Percentiles rank a stretch among this genome's conserved stretches.
Conservation (phyloP, 352 stramenopile genomes). For the Albugo candida region DNA sequence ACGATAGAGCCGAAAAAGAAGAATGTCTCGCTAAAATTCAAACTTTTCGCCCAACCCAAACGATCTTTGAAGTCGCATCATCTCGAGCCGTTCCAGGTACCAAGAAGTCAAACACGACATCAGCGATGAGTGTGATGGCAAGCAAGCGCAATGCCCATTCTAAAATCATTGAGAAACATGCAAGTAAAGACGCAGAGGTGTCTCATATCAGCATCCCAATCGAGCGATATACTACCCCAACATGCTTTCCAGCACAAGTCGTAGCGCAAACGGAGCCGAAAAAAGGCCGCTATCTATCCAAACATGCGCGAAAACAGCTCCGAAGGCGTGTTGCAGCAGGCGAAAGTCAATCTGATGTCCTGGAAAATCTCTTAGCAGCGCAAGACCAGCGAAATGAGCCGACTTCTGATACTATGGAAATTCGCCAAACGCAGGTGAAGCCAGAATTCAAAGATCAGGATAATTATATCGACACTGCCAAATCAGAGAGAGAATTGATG, state of each 20-base stretch:
- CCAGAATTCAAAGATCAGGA: constrained; percentile 53
- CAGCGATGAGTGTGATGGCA: constrained; percentile 68
- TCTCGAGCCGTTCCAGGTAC: constrained; percentile 34
- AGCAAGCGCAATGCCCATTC: constrained; percentile 71
- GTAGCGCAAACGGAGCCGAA: constrained; percentile 10
- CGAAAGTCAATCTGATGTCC: constrained; percentile 52
- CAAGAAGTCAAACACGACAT: constrained; percentile 54
- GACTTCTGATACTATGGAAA: not conserved
- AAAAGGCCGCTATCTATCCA: constrained; percentile 66
- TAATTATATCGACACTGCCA: constrained; percentile 74
- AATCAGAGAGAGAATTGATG: constrained; percentile 16
- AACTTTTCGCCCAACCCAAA: constrained; percentile 87
- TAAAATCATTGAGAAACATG: constrained; percentile 47
- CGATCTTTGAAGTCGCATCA: constrained; percentile 88
- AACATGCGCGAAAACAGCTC: constrained; percentile 86
- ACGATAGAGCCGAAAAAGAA: constrained; percentile 62
- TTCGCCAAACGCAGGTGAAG: not conserved
- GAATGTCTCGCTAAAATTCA: constrained; percentile 86
- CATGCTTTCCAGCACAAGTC: not conserved
- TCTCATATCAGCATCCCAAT: not conserved
- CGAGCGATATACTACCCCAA: not conserved
- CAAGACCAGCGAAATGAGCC: constrained; percentile 17
- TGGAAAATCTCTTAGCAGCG: constrained; percentile 27
- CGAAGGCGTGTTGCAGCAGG: constrained; percentile 77
- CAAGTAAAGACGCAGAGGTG: constrained; percentile 17